A percentile compares a stretch with the other conserved stretches of the same genome.
Evolutionary conservation across 306 rosid species (phyloP).

Genomic region (Purshia tridentata): DNA sequence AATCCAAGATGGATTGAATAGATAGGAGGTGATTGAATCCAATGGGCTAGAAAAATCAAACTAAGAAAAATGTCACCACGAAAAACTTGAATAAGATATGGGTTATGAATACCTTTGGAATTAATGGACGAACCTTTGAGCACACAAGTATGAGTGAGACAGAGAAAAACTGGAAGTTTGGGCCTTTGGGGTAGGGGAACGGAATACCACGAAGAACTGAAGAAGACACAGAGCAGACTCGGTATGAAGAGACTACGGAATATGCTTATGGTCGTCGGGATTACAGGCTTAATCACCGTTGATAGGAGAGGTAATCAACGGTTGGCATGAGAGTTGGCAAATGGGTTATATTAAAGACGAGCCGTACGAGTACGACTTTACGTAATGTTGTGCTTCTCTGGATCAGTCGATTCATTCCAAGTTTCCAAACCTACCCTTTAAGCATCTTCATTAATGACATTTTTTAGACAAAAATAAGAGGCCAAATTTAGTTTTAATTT

Average conservation of each 20-base stretch:
- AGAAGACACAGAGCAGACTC: background rate
- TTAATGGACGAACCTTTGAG: background rate
- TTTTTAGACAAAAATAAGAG: too few species aligned
- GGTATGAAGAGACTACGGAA: background rate
- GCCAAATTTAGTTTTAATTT: too few species aligned
- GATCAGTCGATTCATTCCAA: too few species aligned
- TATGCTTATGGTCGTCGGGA: background rate
- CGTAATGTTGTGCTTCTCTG: too few species aligned
- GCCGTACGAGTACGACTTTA: background rate
- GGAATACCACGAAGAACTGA: background rate
- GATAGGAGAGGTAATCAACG: background rate
- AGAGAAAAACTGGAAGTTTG: background rate
- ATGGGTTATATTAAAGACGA: background rate
- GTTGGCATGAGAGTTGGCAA: background rate
- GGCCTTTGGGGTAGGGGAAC: background rate
- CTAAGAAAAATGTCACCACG: background rate
- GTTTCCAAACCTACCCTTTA: too few species aligned
- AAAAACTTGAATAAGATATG: background rate
- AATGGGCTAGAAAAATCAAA: background rate
- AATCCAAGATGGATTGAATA: background rate
- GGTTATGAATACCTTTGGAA: constrained; percentile 38
- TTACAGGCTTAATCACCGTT: background rate
- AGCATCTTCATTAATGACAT: too few species aligned
- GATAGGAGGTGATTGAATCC: constrained; percentile 7
- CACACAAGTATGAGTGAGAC: background rate